phyloP scores from a whole-genome alignment of 2,329 filamentous ascomycete species.

The Alternaria arborescens region DNA sequence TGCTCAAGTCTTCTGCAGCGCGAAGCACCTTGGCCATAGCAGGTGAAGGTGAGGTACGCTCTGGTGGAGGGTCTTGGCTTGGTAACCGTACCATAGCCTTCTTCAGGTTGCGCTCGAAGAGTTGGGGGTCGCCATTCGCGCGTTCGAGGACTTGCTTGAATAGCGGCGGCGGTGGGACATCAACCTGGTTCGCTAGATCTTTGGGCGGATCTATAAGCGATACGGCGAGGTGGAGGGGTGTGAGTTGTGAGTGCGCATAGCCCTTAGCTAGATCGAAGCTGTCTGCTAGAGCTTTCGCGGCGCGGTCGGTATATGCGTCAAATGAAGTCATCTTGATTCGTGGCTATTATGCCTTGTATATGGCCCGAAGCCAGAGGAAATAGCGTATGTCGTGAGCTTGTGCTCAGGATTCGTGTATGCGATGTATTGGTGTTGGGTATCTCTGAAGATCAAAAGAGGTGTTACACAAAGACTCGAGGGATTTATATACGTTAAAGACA shows the following conservation, averaged over 20 bases:
- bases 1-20: slow-evolving; percentile 86
- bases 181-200: slow-evolving; percentile 74
- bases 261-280: slow-evolving; percentile 87
- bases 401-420: slow-evolving; percentile 21
- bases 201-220: slow-evolving; percentile 78
- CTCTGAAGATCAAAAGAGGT: slow-evolving; percentile 14
- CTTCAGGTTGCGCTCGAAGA: slow-evolving; percentile 88
- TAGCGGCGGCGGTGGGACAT: slow-evolving; percentile 72
- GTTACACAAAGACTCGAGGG: slow-evolving; percentile 15
- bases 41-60: slow-evolving; percentile 83
- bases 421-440: slow-evolving; percentile 23
- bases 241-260: slow-evolving; percentile 89
- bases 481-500: slow-evolving; percentile 35
- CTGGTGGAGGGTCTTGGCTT: slow-evolving; percentile 93
- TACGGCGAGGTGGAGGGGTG: slow-evolving; percentile 88
- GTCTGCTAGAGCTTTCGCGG: slow-evolving; percentile 87
- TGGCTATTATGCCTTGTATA: slow-evolving; percentile 30
- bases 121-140: slow-evolving; percentile 90
- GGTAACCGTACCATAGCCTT: slow-evolving; percentile 89
- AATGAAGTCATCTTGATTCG: slow-evolving; percentile 70
- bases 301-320: slow-evolving; percentile 94
- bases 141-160: slow-evolving; percentile 95
- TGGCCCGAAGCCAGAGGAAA: slow-evolving; percentile 29
- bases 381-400: slow-evolving; percentile 20
- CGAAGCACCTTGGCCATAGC: slow-evolving; percentile 83